Evolutionary conservation across 192 early-diverging fungal genomes (phyloP).

Genomic region (Coemansia sp.): DNA sequence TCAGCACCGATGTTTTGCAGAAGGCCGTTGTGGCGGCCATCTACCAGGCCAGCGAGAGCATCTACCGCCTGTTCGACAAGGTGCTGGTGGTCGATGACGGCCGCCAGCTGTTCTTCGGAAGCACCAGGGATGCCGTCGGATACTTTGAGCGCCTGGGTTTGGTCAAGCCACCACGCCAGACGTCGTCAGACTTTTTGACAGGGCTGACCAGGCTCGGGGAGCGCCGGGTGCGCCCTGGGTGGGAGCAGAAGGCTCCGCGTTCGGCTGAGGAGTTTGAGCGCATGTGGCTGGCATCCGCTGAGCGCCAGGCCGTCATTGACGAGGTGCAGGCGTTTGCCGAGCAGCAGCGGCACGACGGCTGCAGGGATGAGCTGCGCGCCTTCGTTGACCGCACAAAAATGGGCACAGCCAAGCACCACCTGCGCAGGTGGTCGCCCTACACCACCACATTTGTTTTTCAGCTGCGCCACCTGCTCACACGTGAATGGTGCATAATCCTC

Average conservation of each 20-base stretch:
- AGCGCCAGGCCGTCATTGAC: constrained; percentile 36
- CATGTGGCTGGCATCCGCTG: constrained; percentile 48
- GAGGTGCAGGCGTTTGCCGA: constrained; percentile 52
- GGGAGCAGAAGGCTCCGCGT: constrained; percentile 54
- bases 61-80: constrained; percentile 63
- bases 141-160: constrained; percentile 57
- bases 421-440: constrained; percentile 56
- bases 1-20: constrained; percentile 66
- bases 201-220: constrained; percentile 61
- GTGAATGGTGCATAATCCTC: constrained; percentile 62
- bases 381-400: constrained; percentile 59
- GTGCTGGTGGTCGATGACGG: constrained; percentile 52
- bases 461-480: constrained; percentile 57
- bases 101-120: constrained; percentile 59
- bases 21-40: constrained; percentile 64
- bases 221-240: constrained; percentile 56
- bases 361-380: constrained; percentile 39
- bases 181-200: constrained; percentile 64
- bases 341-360: constrained; percentile 31
- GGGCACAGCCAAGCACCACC: constrained; percentile 52
- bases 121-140: constrained; percentile 38
- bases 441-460: constrained; percentile 64
- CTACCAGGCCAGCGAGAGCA: constrained; percentile 72
- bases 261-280: constrained; percentile 64
- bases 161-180: constrained; percentile 54